Evolutionary conservation across 371 early-diverging fungal species (phyloP).

Genomic region (Circinella umbellata): DNA sequence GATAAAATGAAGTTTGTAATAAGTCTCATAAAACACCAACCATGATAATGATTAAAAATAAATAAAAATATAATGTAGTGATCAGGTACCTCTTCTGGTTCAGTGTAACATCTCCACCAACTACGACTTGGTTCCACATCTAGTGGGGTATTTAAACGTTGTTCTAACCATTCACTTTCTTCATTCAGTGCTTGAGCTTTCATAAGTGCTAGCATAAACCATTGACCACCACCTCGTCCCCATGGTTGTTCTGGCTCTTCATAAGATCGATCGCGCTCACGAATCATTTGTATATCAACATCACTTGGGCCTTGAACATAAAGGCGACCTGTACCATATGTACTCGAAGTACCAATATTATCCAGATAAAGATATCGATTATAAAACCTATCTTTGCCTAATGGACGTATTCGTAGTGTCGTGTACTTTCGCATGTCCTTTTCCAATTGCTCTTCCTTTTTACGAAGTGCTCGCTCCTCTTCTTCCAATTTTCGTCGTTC

Average conservation of each 20-base stretch:
- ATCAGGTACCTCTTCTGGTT: conserved; percentile 46
- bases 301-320: conserved; percentile 65
- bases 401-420: conserved; percentile 68
- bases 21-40: no score
- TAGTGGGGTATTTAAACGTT: conserved; percentile 23
- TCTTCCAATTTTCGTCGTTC: conserved; percentile 57
- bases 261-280: conserved; percentile 39
- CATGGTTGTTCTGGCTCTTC: conserved; percentile 39
- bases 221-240: conserved; percentile 46
- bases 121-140: conserved; percentile 15
- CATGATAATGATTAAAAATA: not conserved
- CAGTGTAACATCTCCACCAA: conserved; percentile 58
- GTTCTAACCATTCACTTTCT: conserved; percentile 47
- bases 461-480: conserved; percentile 49
- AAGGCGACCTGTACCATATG: conserved; percentile 66
- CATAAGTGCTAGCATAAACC: conserved; percentile 48
- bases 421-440: conserved; percentile 64
- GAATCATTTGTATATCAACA: conserved; percentile 54
- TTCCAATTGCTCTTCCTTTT: conserved; percentile 67
- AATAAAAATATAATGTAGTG: not conserved
- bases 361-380: conserved; percentile 90
- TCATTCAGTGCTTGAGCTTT: conserved; percentile 44
- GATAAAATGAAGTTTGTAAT: not conserved
- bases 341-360: conserved; percentile 62
- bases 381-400: conserved; percentile 86